phyloP scores from a whole-genome alignment of 331 rosid species.

The Cydonia oblonga region DNA sequence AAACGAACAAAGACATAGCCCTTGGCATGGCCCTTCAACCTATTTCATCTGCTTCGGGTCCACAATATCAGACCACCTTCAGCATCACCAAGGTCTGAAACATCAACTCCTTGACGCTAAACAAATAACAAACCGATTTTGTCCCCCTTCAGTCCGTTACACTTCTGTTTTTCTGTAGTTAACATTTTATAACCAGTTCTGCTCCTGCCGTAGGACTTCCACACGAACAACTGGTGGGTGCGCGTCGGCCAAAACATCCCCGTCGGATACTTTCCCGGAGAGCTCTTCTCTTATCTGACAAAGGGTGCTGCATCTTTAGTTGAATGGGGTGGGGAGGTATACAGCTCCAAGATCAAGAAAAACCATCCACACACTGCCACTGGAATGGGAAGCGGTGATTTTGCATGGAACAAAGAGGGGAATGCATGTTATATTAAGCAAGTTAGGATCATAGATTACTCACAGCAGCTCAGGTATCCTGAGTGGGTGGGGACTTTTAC shows the following conservation, averaged over 20 bases:
- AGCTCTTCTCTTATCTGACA: conserved; percentile 5
- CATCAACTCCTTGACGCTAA: not conserved
- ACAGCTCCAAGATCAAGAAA: conserved; percentile 17
- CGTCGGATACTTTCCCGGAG: conserved; percentile 22
- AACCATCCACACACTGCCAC: conserved; percentile 45
- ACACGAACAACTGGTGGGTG: conserved; percentile 29
- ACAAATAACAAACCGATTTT: not conserved
- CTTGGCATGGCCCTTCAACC: conserved; percentile 37
- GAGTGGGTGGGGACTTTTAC: conserved; percentile 1
- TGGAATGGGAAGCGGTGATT: conserved; percentile 50
- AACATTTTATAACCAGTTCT: not conserved
- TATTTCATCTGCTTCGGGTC: not conserved
- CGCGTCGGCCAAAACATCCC: not conserved
- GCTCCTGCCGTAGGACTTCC: conserved; percentile 16
- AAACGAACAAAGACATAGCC: conserved; percentile 16
- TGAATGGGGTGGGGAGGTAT: conserved; percentile 65
- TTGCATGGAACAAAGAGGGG: conserved; percentile 11
- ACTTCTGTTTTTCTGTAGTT: not conserved
- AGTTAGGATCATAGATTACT: conserved; percentile 33
- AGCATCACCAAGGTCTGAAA: conserved; percentile 30
- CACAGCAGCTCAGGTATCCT: conserved; percentile 31
- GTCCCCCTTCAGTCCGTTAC: not conserved
- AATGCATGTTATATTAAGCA: conserved; percentile 21
- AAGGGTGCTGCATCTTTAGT: conserved; percentile 31
- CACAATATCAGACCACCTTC: conserved; percentile 15